These are phyloP conservation scores for Fusarium foetens DNA, from an alignment of 2,329 filamentous ascomycete species.

Conservation along the genomic window DNA sequence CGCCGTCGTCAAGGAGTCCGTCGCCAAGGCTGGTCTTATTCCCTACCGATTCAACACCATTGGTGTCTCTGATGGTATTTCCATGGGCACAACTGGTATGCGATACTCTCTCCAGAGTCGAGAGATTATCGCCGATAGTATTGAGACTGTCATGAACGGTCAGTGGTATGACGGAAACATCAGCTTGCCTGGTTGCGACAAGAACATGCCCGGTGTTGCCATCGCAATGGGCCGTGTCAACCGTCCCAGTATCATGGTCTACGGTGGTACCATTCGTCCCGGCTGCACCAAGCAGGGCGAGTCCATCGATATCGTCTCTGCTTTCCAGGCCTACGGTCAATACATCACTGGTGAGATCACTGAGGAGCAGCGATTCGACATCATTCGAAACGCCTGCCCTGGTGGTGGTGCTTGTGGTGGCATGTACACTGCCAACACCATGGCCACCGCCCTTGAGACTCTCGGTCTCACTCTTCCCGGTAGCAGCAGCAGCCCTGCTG, in stretches of 20 bases:
- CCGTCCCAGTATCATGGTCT: slow-evolving; percentile 95
- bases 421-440: slow-evolving; percentile 95
- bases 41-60: slow-evolving; percentile 99
- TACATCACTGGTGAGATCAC: slow-evolving; percentile 91
- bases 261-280: slow-evolving; percentile 92
- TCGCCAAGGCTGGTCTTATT: slow-evolving; percentile 77
- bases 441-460: slow-evolving; percentile 90
- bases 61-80: slow-evolving; percentile 96
- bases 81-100: slow-evolving; percentile 98
- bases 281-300: slow-evolving; percentile 83
- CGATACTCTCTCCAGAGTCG: slow-evolving; percentile 92
- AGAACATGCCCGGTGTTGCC: slow-evolving; percentile 96
- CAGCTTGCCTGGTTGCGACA: slow-evolving; percentile 96
- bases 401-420: slow-evolving; percentile 77
- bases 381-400: slow-evolving; percentile 87
- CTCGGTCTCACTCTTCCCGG: slow-evolving; percentile 90
- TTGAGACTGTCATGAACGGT: slow-evolving; percentile 98
- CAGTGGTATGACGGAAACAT: slow-evolving; percentile 99
- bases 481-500: slow-evolving; percentile 82
- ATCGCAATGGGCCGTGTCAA: slow-evolving; percentile 97
- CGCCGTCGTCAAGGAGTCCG: slow-evolving; percentile 72
- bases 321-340: slow-evolving; percentile 97
- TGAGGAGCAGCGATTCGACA: slow-evolving; percentile 92
- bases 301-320: slow-evolving; percentile 92
- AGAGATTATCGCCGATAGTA: slow-evolving; percentile 96